Percentiles rank a stretch among this genome's conserved stretches.
Conservation (phyloP, 169 alveolate genomes). For the Cryptosporidium bovis region DNA sequence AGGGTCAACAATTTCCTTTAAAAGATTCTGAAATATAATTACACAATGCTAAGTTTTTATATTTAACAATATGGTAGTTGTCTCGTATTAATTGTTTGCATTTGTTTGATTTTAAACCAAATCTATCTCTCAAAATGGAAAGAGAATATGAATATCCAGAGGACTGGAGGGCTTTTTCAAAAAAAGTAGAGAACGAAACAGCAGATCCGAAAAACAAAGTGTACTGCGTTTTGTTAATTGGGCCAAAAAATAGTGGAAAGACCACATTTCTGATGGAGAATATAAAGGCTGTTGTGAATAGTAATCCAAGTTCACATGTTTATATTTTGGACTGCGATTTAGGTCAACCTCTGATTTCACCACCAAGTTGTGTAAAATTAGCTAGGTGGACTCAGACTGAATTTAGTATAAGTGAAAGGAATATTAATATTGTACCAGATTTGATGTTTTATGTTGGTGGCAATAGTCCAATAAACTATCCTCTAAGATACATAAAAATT, state of each 20-base stretch:
- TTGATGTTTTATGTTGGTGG: constrained; percentile 69
- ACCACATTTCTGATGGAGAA: constrained; percentile 33
- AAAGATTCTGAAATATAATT: too few species aligned
- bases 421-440: constrained; percentile 26
- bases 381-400: constrained; percentile 30
- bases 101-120: too few species aligned
- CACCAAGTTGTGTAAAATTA: constrained; percentile 45
- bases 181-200: constrained; percentile 11
- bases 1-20: too few species aligned
- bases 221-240: constrained; percentile 23
- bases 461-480: constrained; percentile 43
- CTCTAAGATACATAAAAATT: constrained; percentile 37
- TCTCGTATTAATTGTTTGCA: too few species aligned
- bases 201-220: neutral
- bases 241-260: constrained; percentile 72
- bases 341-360: constrained; percentile 62
- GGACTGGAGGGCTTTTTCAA: constrained; percentile 27
- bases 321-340: constrained; percentile 65
- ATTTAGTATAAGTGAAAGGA: constrained; percentile 11
- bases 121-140: too few species aligned
- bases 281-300: neutral
- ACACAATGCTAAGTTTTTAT: too few species aligned
- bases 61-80: too few species aligned
- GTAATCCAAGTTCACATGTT: neutral
- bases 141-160: neutral